Base-by-base conservation (phyloP, 2,329 filamentous ascomycete genomes). In the Colletotrichum destructivum region DNA sequence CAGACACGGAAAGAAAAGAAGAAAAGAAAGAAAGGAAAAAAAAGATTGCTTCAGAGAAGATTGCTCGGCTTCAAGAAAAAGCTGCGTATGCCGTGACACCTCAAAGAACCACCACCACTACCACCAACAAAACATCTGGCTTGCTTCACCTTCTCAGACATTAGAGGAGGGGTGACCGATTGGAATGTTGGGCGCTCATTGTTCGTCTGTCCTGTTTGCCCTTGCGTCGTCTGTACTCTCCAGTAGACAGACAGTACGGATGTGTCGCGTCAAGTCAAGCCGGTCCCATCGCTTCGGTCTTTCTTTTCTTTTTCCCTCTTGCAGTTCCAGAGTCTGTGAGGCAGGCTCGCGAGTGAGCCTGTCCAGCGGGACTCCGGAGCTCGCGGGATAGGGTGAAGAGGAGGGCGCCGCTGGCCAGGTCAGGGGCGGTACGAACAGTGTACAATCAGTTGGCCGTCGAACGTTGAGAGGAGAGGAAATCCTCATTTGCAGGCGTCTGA, bases 81-180 rank as follows among this genome's bases (percentile, higher is more conserved):
- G 66, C 66, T 71, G 66, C 70, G 55, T 71, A 66, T 71, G 70
- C 40, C 40, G 70, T 72, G 61, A 26, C 60, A 71, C 66, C 61
- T 55, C 47, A 38, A 60, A 23, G 49, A 44, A 52, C 13, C 40
- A 23, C 15, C 52, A 59, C 38, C 55, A 55, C 52, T 44, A 62
- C 49, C 55, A 60, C 23, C 26, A 51, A 38, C 60, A 40, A 21
- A 31, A 40, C 62, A 38, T 38, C 52, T 38, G 60, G 52, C 31
- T 44, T 31, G 61, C 61, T 35, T 44, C 55, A n/a, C 23, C 61
- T 15, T 69, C 67, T 65, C 62, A 44, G 61, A 64, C 52, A 64
- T 23, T 35, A 12, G 16, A 49, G 44, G 59, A 69, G 46, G 47
- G 55, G 47, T 31, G 35, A 15, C 56, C 44, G 56, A 31, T 13